These are phyloP conservation scores for Ogataea neopini DNA, from an alignment of 805 yeast species.

Conservation along the genomic window DNA sequence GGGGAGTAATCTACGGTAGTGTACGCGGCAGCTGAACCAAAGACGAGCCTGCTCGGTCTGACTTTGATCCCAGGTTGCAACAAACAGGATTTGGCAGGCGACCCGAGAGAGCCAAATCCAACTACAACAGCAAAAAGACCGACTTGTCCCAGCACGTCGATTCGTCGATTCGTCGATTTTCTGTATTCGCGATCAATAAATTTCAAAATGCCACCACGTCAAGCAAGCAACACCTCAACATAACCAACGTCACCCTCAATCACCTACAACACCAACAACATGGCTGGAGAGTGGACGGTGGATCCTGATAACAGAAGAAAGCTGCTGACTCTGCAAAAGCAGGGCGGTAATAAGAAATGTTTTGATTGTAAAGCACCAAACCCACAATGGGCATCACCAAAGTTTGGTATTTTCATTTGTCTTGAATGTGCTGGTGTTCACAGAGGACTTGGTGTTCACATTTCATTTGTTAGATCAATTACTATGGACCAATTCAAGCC, in stretches of 20 bases:
- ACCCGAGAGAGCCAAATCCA: too few relatives aligned
- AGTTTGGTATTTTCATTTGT: slow-evolving; percentile 95
- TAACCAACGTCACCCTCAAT: neutral
- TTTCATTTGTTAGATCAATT: slow-evolving; percentile 93
- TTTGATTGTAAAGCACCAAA: slow-evolving; percentile 94
- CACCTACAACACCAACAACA: slow-evolving; percentile 15
- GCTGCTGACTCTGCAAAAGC: slow-evolving; percentile 72
- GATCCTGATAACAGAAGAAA: slow-evolving; percentile 91
- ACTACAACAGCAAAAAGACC: too few relatives aligned
- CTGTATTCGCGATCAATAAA: neutral
- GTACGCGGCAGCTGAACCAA: too few relatives aligned
- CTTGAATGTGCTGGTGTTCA: slow-evolving; percentile 98
- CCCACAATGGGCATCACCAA: slow-evolving; percentile 99
- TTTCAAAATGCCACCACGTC: neutral
- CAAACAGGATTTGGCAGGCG: too few relatives aligned
- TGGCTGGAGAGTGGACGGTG: slow-evolving; percentile 76
- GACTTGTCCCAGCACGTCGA: too few relatives aligned
- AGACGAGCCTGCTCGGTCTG: too few relatives aligned
- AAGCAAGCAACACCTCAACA: neutral
- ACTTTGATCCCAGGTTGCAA: too few relatives aligned
- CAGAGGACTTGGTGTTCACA: slow-evolving; percentile 93
- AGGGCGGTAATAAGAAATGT: slow-evolving; percentile 82
- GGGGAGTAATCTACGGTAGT: too few relatives aligned
- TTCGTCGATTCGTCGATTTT: neutral
- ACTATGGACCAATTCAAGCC: slow-evolving; percentile 99